These are phyloP conservation scores for Fusarium sp. DNA, from an alignment of 2,329 filamentous ascomycete species.

Conservation along the genomic window DNA sequence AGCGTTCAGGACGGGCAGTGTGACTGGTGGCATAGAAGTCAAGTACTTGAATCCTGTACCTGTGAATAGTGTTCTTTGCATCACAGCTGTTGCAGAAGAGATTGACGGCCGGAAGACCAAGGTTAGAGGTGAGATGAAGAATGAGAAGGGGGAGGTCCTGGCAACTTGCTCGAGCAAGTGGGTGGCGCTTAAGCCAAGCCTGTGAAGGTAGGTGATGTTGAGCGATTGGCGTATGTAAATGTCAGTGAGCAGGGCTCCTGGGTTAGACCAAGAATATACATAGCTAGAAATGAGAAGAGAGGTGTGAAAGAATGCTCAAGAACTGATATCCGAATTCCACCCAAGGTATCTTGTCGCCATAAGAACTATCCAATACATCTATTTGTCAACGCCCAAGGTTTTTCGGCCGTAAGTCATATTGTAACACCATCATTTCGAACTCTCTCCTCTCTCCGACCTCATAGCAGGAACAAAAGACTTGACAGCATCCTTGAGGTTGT, in stretches of 20 bases:
- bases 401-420: conserved; percentile 32
- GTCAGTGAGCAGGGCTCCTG: background rate
- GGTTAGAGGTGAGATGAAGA: conserved; percentile 45
- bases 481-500: conserved; percentile 52
- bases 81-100: conserved; percentile 46
- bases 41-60: conserved; percentile 48
- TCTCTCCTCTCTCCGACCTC: conserved; percentile 29
- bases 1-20: conserved; percentile 42
- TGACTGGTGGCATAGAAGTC: conserved; percentile 50
- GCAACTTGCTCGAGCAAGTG: conserved; percentile 47
- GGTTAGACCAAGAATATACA: conserved; percentile 23
- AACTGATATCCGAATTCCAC: conserved; percentile 23
- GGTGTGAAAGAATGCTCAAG: conserved; percentile 16
- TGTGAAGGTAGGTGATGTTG: conserved; percentile 32
- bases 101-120: conserved; percentile 48
- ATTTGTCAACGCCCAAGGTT: conserved; percentile 4
- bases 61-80: conserved; percentile 45
- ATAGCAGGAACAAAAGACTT: conserved; percentile 43
- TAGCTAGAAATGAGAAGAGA: conserved; percentile 12
- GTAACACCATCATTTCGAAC: conserved; percentile 26
- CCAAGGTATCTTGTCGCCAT: conserved; percentile 35
- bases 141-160: conserved; percentile 45
- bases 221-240: background rate
- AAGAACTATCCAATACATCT: conserved; percentile 12
- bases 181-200: conserved; percentile 46